Percentiles rank a stretch among this genome's conserved stretches.
These are phyloP conservation scores for Allium sativum DNA, from an alignment of 106 monocot genomes.

Conservation along the genomic window DNA sequence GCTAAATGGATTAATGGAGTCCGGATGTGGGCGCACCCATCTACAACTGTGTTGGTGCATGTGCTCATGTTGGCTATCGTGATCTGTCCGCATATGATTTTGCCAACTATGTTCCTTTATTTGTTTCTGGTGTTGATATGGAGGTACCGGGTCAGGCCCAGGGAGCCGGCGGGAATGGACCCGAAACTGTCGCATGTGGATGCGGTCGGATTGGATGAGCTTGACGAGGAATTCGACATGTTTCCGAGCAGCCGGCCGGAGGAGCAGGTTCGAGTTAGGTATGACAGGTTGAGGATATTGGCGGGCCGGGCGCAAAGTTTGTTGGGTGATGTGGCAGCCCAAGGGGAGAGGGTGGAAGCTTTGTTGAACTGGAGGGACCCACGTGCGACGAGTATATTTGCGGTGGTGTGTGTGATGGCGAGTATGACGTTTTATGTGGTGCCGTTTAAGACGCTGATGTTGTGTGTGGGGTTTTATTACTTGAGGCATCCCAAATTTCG, in stretches of 20 bases:
- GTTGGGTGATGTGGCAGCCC: slow-evolving; percentile 80
- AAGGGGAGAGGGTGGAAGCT: slow-evolving; percentile 73
- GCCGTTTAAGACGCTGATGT: slow-evolving; percentile 43
- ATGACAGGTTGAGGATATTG: slow-evolving; percentile 62
- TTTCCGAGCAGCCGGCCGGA: slow-evolving; percentile 31
- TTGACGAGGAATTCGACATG: slow-evolving; percentile 82
- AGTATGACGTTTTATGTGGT: slow-evolving; percentile 53
- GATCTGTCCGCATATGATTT: slow-evolving; percentile 50
- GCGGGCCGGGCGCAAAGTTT: slow-evolving; percentile 64
- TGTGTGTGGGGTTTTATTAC: slow-evolving; percentile 46
- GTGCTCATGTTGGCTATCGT: slow-evolving; percentile 42
- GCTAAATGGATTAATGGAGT: slow-evolving; percentile 57
- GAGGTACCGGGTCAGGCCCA: slow-evolving; percentile 36
- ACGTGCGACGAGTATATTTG: slow-evolving; percentile 66
- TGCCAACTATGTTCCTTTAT: slow-evolving; percentile 56
- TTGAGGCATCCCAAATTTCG: slow-evolving; percentile 82
- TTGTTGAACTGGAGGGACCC: slow-evolving; percentile 76
- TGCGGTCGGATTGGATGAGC: slow-evolving; percentile 59
- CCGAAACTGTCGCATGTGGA: slow-evolving; percentile 60
- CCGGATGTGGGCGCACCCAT: slow-evolving; percentile 52
- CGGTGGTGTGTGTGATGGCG: slow-evolving; percentile 33
- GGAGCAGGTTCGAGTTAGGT: slow-evolving; percentile 47
- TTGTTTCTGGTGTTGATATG: slow-evolving; percentile 43
- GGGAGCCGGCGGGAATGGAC: slow-evolving; percentile 51
- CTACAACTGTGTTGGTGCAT: slow-evolving; percentile 65